A percentile compares a stretch with the other conserved stretches of the same genome.
Conservation (phyloP, 192 early-diverging fungal species). For the Phycomyces blakesleeanus region DNA sequence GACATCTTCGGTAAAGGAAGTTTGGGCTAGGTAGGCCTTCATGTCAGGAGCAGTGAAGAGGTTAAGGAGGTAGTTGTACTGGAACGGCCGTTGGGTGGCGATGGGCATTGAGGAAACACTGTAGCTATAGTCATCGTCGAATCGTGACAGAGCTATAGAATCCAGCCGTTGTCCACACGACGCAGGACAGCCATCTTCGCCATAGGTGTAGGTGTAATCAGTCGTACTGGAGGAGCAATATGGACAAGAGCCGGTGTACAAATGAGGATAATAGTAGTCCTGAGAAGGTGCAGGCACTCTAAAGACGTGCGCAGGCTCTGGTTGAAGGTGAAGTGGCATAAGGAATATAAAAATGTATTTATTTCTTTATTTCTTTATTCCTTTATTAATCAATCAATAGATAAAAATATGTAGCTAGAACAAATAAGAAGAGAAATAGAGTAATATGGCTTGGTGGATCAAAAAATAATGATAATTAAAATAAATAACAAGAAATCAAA, state of each 20-base stretch:
- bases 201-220: background rate
- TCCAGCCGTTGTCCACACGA: background rate
- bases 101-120: background rate
- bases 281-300: background rate
- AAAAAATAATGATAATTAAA: no score
- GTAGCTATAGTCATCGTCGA: background rate
- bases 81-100: slow-evolving; percentile 9
- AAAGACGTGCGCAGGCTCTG: background rate
- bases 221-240: background rate
- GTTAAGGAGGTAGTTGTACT: slow-evolving; percentile 28
- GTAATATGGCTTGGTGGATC: background rate
- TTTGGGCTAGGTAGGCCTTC: slow-evolving; percentile 27
- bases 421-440: background rate
- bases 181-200: background rate
- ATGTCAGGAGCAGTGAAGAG: slow-evolving; percentile 37
- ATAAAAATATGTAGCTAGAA: no score
- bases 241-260: background rate
- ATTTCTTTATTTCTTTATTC: no score
- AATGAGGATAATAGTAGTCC: background rate
- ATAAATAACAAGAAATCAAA: no score
- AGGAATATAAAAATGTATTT: no score
- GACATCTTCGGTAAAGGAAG: slow-evolving; percentile 39
- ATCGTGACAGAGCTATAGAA: background rate
- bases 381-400: no score
- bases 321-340: background rate